These are phyloP conservation scores for Saturnispora galanensis DNA, from an alignment of 805 yeast species.

Conservation along the genomic window DNA sequence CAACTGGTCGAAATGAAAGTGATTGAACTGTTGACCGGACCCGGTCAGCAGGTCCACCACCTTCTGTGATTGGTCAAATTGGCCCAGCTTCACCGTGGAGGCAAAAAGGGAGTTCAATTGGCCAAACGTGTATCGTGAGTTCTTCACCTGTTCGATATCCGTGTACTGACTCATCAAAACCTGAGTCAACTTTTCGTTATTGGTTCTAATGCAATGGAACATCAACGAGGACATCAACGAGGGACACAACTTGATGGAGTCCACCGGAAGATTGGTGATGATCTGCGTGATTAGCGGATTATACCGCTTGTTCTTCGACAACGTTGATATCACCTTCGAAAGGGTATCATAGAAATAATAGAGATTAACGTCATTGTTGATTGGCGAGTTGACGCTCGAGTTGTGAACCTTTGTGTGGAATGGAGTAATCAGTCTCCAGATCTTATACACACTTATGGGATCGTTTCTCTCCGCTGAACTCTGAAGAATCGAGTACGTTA, in stretches of 20 bases:
- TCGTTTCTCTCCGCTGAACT: constrained; percentile 19
- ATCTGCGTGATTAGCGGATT: constrained; percentile 18
- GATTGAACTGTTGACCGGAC: constrained; percentile 18
- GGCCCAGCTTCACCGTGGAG: constrained; percentile 19
- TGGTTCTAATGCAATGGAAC: constrained; percentile 21
- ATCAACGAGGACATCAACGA: constrained; percentile 25
- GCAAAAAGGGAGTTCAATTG: constrained; percentile 25
- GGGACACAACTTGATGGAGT: constrained; percentile 26
- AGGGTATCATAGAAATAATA: constrained; percentile 23
- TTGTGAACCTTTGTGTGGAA: constrained; percentile 24
- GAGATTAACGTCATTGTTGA: constrained; percentile 22
- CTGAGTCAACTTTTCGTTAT: constrained; percentile 19
- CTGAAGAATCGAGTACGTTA: constrained; percentile 22
- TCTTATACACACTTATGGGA: constrained; percentile 18
- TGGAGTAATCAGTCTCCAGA: constrained; percentile 23
- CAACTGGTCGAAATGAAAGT: constrained; percentile 25
- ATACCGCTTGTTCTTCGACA: constrained; percentile 25
- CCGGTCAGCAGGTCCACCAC: constrained; percentile 21
- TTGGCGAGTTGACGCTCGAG: constrained; percentile 16
- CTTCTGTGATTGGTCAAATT: constrained; percentile 23
- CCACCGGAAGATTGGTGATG: constrained; percentile 25
- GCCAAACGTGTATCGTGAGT: constrained; percentile 19
- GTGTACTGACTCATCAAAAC: constrained; percentile 21
- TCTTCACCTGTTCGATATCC: constrained; percentile 16
- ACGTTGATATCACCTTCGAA: constrained; percentile 19